Base-by-base conservation (phyloP, 2,329 filamentous ascomycete species). In the Raffaelea arxii region DNA sequence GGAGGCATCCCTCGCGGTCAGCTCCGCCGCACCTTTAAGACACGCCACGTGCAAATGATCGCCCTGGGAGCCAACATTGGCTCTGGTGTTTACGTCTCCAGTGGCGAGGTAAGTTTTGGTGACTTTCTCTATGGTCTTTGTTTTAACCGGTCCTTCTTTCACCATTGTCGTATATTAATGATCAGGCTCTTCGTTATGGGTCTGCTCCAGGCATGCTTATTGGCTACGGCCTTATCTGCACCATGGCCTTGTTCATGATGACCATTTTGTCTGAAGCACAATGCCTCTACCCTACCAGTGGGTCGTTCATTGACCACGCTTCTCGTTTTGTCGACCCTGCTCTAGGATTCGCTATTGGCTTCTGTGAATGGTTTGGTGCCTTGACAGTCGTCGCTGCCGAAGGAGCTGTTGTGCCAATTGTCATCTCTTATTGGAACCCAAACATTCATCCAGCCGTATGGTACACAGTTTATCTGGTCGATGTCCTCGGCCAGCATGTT, bases 301-400 rank as follows among this genome's bases (percentile, higher is more conserved):
- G 73, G 39, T 71, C 72, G 16, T 72, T 78, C 38, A 75, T 76
- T 36, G 72, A 77, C 51, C 69, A 76, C 43, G 72, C 71, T 46
- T 66, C 64, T 16, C 69, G 75, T 18, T 79, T 74, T 51, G 68
- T 76, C 25, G 76, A 80, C 54, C 71, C 73, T 3, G 72, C 72
- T 14, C 61, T 81, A 30, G 77, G 75, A 12, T 79, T 79, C 51
- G 71, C 71, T 43, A 67, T 73, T 57, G 71, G 68, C 11, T 72
- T 69, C 67, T 72, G 68, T n/a, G 71, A 72, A 49, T 71, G 71
- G 56, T 71, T 68, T 53, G 65, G 67, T 2, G 65, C 67, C 4
- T 43, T 51, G 44, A 53, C 51, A 2, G 46, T 48, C 22, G 45
- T 51, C 2, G 47, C 50, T 6, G 50, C 50, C 30, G 50, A 51